phyloP scores from a whole-genome alignment of 192 early-diverging fungal species.

The Chytriomyces confervae region DNA sequence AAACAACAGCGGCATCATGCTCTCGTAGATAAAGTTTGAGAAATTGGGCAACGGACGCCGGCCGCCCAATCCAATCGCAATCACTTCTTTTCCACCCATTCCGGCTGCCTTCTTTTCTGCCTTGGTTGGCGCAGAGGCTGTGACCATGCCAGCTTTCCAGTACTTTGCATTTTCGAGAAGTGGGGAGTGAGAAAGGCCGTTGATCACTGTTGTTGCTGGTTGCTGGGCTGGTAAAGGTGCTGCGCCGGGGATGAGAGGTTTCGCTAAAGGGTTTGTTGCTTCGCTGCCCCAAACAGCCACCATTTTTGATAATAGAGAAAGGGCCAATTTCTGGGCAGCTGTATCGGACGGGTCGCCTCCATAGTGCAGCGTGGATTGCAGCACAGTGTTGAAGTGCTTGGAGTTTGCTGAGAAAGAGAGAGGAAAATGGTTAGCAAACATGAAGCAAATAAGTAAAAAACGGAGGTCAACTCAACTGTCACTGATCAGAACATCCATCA shows the following conservation, averaged over 20 bases:
- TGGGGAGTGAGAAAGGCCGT: constrained; percentile 20
- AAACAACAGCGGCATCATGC: constrained; percentile 73
- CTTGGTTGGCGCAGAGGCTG: constrained; percentile 36
- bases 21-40: constrained; percentile 75
- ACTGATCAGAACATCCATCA: constrained; percentile 77
- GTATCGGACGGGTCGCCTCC: constrained; percentile 68
- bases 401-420: constrained; percentile 64
- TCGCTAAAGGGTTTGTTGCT: constrained; percentile 19
- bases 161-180: constrained; percentile 5
- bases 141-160: constrained; percentile 8
- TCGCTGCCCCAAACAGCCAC: constrained; percentile 66
- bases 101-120: constrained; percentile 27
- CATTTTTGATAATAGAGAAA: constrained; percentile 72
- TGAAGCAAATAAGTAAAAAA: constrained; percentile 63
- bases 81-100: constrained; percentile 27
- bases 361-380: constrained; percentile 72
- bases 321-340: constrained; percentile 67
- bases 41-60: constrained; percentile 59
- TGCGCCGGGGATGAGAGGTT: neutral
- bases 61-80: constrained; percentile 30
- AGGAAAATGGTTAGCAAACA: constrained; percentile 5
- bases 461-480: constrained; percentile 59
- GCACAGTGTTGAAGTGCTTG: constrained; percentile 61
- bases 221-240: neutral
- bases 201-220: constrained; percentile 28